Evolutionary conservation across 495 filamentous ascomycete genomes (phyloP).

Genomic region (Hapsidospora chrysogenum): DNA sequence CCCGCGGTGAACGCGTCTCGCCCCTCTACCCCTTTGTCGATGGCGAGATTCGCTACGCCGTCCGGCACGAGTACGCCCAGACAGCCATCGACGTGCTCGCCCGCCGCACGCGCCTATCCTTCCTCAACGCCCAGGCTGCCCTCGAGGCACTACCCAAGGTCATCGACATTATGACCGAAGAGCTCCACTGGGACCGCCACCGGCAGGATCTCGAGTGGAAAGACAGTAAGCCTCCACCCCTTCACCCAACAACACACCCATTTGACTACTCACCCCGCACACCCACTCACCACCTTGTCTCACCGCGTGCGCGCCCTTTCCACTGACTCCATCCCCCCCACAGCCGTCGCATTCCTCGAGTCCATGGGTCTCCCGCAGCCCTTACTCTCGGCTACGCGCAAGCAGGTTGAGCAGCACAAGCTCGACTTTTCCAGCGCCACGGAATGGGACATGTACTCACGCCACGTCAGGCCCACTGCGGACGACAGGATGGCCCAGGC

Average conservation of each 20-base stretch:
- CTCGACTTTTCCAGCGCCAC: no score
- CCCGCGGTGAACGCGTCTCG: conserved; percentile 69
- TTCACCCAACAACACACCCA: not conserved
- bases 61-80: conserved; percentile 85
- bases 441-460: no score
- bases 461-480: no score
- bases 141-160: conserved; percentile 76
- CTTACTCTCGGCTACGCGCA: no score
- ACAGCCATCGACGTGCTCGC: conserved; percentile 87
- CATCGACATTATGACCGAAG: conserved; percentile 86
- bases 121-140: conserved; percentile 89
- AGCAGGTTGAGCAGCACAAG: no score
- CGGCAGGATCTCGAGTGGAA: conserved; percentile 76
- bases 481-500: no score
- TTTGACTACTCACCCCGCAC: no score
- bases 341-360: no score
- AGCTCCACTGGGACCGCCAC: conserved; percentile 64
- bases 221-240: conserved; percentile 34
- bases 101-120: conserved; percentile 72
- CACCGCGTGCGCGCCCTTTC: no score
- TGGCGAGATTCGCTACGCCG: conserved; percentile 82
- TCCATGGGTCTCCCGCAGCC: no score
- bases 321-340: no score
- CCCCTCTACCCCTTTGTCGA: conserved; percentile 89
- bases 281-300: no score